These are phyloP conservation scores for Backusella westeae DNA, from an alignment of 192 early-diverging fungal genomes.

Conservation along the genomic window DNA sequence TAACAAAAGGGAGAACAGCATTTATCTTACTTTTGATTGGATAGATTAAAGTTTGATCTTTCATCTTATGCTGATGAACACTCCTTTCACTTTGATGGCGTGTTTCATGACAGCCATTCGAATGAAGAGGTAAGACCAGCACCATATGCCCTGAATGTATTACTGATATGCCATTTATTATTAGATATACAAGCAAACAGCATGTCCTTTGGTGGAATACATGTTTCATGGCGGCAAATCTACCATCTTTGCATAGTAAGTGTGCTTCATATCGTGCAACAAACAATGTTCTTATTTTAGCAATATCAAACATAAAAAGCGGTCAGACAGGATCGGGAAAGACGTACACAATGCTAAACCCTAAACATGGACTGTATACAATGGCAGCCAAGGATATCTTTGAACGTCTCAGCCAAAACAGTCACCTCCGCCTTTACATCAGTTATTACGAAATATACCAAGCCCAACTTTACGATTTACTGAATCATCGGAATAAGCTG, in stretches of 20 bases:
- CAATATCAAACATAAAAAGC: conserved; percentile 29
- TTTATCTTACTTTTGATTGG: neutral
- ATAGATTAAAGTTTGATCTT: conserved; percentile 88
- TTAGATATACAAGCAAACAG: conserved; percentile 83
- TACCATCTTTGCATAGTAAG: conserved; percentile 97
- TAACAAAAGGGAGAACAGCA: neutral
- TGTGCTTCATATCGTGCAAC: conserved; percentile 2
- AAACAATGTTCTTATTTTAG: neutral
- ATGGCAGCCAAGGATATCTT: conserved; percentile 92
- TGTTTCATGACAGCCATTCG: conserved; percentile 76
- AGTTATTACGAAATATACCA: conserved; percentile 98
- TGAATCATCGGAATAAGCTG: conserved; percentile 85
- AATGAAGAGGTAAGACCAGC: conserved; percentile 72
- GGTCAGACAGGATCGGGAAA: conserved; percentile 88
- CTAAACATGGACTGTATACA: conserved; percentile 87
- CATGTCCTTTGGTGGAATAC: conserved; percentile 90
- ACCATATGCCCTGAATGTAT: neutral
- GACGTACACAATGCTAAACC: conserved; percentile 95
- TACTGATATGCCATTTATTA: neutral
- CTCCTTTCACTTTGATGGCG: conserved; percentile 94
- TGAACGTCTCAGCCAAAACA: conserved; percentile 60
- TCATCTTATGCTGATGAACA: conserved; percentile 94
- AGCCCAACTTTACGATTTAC: conserved; percentile 89
- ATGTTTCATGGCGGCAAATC: conserved; percentile 94
- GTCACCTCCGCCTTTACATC: conserved; percentile 76